Percentiles rank a stretch among this genome's conserved stretches.
These are phyloP conservation scores for Globisporangium carolinianum DNA, from an alignment of 352 stramenopile species.

Conservation along the genomic window DNA sequence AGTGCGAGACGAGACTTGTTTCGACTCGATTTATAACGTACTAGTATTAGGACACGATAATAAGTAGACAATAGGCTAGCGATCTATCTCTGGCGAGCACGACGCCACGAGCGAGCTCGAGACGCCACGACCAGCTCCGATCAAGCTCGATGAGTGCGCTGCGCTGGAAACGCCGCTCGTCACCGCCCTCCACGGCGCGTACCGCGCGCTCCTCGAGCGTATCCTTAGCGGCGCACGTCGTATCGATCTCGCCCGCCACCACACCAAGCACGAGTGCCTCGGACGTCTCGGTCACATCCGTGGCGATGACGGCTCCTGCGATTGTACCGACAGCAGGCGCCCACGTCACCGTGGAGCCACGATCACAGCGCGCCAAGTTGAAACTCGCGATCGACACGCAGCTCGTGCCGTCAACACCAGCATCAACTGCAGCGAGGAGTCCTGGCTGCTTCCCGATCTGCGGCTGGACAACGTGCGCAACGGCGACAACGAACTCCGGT, in stretches of 20 bases:
- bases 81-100: too few relatives aligned
- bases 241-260: neutral
- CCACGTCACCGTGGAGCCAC: neutral
- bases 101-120: neutral
- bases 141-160: conserved; percentile 3
- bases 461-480: conserved; percentile 1
- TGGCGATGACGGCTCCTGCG: too few relatives aligned
- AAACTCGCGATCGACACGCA: conserved; percentile 5
- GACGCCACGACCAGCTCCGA: neutral
- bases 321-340: neutral
- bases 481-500: neutral
- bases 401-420: neutral
- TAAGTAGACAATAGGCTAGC: too few relatives aligned
- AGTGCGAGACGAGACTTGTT: too few relatives aligned
- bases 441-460: conserved; percentile 8
- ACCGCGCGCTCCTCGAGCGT: neutral
- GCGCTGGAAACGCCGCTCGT: conserved; percentile 4
- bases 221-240: neutral
- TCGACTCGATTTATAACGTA: too few relatives aligned
- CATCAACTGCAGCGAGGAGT: neutral
- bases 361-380: neutral
- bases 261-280: neutral
- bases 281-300: neutral
- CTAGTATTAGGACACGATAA: too few relatives aligned
- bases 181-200: neutral